Evolutionary conservation across 352 stramenopile genomes (phyloP).

Genomic region (Phytophthora fragariae): DNA sequence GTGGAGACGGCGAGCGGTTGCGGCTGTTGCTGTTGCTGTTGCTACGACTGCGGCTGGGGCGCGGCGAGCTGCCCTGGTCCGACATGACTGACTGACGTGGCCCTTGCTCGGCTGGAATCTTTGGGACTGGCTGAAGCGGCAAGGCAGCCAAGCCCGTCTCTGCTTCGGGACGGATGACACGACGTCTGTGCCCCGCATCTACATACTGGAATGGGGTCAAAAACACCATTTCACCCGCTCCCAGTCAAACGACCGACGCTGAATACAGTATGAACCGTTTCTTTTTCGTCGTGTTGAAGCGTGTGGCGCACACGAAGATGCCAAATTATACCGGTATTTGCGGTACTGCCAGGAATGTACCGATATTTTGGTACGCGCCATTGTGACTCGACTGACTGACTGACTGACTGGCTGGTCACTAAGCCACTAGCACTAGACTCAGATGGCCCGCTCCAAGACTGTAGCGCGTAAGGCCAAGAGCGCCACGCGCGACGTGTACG

Average conservation of each 20-base stretch:
- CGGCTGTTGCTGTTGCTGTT: constrained; percentile 27
- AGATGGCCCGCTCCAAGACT: constrained; percentile 63
- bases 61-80: constrained; percentile 43
- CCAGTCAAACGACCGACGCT: not conserved
- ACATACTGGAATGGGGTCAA: constrained; percentile 26
- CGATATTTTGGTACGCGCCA: not conserved
- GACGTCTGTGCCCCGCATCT: not conserved
- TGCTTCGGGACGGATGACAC: constrained; percentile 21
- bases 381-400: not conserved
- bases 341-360: not conserved
- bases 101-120: constrained; percentile 19
- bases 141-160: constrained; percentile 13
- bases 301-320: constrained; percentile 7
- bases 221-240: constrained; percentile 3
- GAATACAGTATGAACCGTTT: constrained; percentile 23
- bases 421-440: constrained; percentile 12
- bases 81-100: constrained; percentile 39
- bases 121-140: constrained; percentile 21
- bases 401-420: not conserved
- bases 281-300: constrained; percentile 25
- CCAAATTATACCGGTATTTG: not conserved
- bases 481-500: constrained; percentile 42
- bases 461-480: constrained; percentile 43
- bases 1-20: constrained; percentile 37
- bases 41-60: constrained; percentile 18